A percentile compares a stretch with the other conserved stretches of the same genome.
Evolutionary conservation across 2,329 filamentous ascomycete genomes (phyloP).

Genomic region (Blumeria graminis): DNA sequence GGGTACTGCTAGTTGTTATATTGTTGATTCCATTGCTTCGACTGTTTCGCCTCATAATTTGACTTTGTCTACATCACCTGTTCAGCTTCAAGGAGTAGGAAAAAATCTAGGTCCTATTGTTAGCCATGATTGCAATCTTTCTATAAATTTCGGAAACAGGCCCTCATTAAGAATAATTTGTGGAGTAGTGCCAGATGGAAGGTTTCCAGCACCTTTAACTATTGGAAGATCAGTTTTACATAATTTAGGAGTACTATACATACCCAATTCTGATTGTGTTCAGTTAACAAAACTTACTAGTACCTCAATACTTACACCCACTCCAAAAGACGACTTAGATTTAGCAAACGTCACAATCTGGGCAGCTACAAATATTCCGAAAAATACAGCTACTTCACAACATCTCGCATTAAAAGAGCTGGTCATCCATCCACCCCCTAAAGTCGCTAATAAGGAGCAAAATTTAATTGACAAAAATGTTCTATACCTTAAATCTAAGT

Average conservation of each 20-base stretch:
- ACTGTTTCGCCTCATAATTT: neutral
- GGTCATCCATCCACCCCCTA: neutral
- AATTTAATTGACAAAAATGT: neutral
- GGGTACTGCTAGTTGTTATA: neutral
- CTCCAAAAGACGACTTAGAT: neutral
- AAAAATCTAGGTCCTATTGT: neutral
- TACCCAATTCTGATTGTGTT: neutral
- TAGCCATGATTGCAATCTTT: neutral
- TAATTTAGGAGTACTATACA: neutral
- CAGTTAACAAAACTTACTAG: neutral
- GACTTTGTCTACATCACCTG: neutral
- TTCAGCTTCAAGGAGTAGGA: neutral
- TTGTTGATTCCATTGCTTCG: neutral
- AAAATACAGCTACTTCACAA: neutral
- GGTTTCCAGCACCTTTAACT: conserved; percentile 1
- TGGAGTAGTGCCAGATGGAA: conserved; percentile 1
- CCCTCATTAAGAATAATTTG: neutral
- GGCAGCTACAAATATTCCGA: neutral
- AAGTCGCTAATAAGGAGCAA: neutral
- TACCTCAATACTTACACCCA: neutral
- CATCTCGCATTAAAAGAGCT: neutral
- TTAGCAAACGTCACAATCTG: neutral
- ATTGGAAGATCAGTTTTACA: conserved; percentile 1
- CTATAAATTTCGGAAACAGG: neutral
- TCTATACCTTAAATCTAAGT: neutral